Evolutionary conservation across 345 rosid species (phyloP).

Genomic region (Citrus maxima): DNA sequence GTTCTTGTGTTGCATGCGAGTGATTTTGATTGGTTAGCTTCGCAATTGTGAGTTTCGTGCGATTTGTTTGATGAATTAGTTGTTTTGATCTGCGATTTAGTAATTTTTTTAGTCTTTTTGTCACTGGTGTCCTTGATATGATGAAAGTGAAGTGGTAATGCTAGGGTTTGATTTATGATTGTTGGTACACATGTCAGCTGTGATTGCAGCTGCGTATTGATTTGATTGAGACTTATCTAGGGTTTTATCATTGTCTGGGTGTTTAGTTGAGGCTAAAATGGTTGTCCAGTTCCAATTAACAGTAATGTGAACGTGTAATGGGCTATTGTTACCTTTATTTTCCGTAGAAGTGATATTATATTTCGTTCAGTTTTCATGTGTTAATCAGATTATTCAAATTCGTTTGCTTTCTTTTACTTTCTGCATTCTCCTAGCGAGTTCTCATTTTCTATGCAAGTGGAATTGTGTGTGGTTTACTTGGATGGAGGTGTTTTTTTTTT

Average conservation of each 20-base stretch:
- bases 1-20: slow-evolving; percentile 1
- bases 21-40: neutral
- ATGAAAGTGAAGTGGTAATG: neutral
- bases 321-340: neutral
- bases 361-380: neutral
- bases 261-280: neutral
- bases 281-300: neutral
- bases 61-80: neutral
- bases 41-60: slow-evolving; percentile 8
- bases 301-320: neutral
- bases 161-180: slow-evolving; percentile 19
- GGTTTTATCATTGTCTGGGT: slow-evolving; percentile 12
- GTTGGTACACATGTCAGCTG: neutral
- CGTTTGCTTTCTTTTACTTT: neutral
- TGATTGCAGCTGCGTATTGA: neutral
- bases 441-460: neutral
- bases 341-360: neutral
- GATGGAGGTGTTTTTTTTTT: neutral
- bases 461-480: neutral
- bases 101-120: neutral
- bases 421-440: too few relatives aligned
- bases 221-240: neutral
- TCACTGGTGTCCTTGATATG: neutral
- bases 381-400: neutral
- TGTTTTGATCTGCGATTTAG: slow-evolving; percentile 9